These are phyloP conservation scores for Pyracantha coccinea DNA, from an alignment of 331 rosid genomes.

Conservation along the genomic window DNA sequence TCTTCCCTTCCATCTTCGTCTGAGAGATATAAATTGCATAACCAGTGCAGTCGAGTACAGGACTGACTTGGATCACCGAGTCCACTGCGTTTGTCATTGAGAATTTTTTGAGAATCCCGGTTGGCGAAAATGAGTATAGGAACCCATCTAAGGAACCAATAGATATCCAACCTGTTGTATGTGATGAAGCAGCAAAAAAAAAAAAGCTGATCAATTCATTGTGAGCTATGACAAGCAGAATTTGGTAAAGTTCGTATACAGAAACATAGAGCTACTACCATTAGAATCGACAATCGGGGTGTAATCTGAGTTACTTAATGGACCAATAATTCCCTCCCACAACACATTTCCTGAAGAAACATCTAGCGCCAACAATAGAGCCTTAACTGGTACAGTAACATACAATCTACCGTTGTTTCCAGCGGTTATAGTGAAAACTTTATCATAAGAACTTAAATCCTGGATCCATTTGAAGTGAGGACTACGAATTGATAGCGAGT, in stretches of 20 bases:
- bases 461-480: slow-evolving; percentile 61
- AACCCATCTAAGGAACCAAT: slow-evolving; percentile 75
- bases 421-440: slow-evolving; percentile 42
- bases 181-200: neutral
- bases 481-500: slow-evolving; percentile 44
- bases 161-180: slow-evolving; percentile 61
- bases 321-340: slow-evolving; percentile 69
- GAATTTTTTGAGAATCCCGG: slow-evolving; percentile 56
- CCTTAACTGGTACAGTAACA: slow-evolving; percentile 44
- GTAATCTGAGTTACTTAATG: slow-evolving; percentile 38
- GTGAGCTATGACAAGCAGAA: neutral
- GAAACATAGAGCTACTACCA: slow-evolving; percentile 36
- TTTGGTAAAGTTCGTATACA: neutral
- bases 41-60: slow-evolving; percentile 77
- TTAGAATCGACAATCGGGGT: slow-evolving; percentile 63
- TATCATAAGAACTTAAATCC: slow-evolving; percentile 62
- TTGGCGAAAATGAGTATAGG: slow-evolving; percentile 73
- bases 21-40: slow-evolving; percentile 60
- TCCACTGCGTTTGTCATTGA: slow-evolving; percentile 34
- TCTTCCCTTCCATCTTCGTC: slow-evolving; percentile 64
- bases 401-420: slow-evolving; percentile 73
- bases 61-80: slow-evolving; percentile 49
- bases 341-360: slow-evolving; percentile 53
- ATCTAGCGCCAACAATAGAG: slow-evolving; percentile 62
- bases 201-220: neutral